Conservation (phyloP, 306 rosid species). For the Castanea sativa region DNA sequence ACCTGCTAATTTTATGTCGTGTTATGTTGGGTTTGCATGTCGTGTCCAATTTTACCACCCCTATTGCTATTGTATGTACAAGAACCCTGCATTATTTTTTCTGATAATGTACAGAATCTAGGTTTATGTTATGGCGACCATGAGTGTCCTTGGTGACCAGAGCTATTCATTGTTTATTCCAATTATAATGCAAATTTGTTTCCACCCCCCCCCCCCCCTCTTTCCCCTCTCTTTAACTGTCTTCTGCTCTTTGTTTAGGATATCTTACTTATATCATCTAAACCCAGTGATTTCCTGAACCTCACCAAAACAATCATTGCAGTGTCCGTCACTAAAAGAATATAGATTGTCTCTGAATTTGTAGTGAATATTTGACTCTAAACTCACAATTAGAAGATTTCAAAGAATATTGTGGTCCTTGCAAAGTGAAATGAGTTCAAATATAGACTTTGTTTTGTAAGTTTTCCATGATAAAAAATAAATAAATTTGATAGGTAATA, state of each 20-base stretch:
- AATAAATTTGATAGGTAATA: too few relatives aligned
- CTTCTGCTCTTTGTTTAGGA: not conserved
- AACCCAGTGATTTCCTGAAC: not conserved
- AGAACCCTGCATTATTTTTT: not conserved
- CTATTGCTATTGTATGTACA: not conserved
- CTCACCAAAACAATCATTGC: constrained; percentile 1
- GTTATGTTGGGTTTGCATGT: too few relatives aligned
- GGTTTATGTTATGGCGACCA: not conserved
- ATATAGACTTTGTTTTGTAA: not conserved
- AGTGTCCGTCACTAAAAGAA: not conserved
- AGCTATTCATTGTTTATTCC: constrained; percentile 4
- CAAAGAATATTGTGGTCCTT: not conserved
- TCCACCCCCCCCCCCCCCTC: too few relatives aligned
- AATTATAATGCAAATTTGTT: constrained; percentile 4
- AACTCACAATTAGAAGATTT: not conserved
- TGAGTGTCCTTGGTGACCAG: not conserved
- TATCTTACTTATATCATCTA: too few relatives aligned
- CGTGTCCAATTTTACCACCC: too few relatives aligned
- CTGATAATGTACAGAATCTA: not conserved
- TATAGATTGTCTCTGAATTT: not conserved
- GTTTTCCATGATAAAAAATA: not conserved
- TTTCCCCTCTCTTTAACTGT: not conserved
- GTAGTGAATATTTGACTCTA: too few relatives aligned
- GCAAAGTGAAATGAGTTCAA: not conserved
- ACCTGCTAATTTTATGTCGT: too few relatives aligned